phyloP scores from a whole-genome alignment of 2,329 filamentous ascomycete genomes.

The Penicillium olsonii region DNA sequence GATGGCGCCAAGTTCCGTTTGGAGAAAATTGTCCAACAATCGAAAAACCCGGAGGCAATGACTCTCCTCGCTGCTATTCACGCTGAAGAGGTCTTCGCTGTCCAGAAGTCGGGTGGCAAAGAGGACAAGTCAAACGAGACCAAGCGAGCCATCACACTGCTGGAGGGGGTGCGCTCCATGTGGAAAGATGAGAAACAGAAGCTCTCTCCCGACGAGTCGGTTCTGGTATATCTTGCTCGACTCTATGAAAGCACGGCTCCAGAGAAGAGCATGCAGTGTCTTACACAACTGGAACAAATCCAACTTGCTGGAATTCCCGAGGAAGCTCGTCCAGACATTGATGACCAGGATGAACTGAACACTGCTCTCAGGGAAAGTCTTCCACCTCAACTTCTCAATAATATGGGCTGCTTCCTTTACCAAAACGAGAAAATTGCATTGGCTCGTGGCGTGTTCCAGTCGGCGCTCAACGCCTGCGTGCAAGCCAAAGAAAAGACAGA shows the following conservation, averaged over 20 bases:
- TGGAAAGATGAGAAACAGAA: slow-evolving; percentile 96
- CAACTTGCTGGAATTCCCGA: slow-evolving; percentile 77
- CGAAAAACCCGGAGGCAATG: slow-evolving; percentile 84
- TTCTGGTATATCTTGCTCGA: slow-evolving; percentile 86
- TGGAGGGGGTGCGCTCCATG: slow-evolving; percentile 79
- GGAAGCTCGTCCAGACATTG: slow-evolving; percentile 63
- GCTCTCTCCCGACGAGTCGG: slow-evolving; percentile 75
- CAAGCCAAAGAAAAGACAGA: slow-evolving; percentile 75
- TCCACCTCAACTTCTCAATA: slow-evolving; percentile 90
- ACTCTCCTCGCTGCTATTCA: slow-evolving; percentile 87
- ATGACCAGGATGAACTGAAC: slow-evolving; percentile 60
- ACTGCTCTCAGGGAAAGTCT: slow-evolving; percentile 72
- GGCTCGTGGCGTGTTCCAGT: slow-evolving; percentile 86
- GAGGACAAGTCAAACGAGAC: slow-evolving; percentile 85
- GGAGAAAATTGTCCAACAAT: slow-evolving; percentile 89
- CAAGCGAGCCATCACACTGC: slow-evolving; percentile 80
- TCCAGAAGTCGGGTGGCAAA: slow-evolving; percentile 74
- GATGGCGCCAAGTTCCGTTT: slow-evolving; percentile 90
- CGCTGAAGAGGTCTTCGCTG: slow-evolving; percentile 88
- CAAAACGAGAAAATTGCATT: slow-evolving; percentile 78
- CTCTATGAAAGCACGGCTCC: slow-evolving; percentile 84
- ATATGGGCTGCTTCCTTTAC: slow-evolving; percentile 94
- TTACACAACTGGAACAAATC: slow-evolving; percentile 88
- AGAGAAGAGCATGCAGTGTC: slow-evolving; percentile 87
- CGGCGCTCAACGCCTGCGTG: slow-evolving; percentile 85